phyloP scores from a whole-genome alignment of 768 basidiomycete species.

The Lenzites betulinus region DNA sequence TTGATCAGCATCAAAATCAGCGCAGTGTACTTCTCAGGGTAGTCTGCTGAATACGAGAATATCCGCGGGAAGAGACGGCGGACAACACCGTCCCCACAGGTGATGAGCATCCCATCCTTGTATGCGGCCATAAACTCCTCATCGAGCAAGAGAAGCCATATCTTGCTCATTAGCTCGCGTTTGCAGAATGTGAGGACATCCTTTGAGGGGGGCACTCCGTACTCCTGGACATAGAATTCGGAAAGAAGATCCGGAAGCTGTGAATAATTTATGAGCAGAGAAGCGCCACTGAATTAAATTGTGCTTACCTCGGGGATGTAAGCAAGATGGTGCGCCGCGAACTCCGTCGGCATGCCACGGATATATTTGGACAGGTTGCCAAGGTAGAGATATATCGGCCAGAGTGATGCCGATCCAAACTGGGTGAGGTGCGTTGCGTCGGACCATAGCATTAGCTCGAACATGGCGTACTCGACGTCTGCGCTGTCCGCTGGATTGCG shows the following conservation, averaged over 20 bases:
- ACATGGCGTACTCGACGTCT: constrained; percentile 11
- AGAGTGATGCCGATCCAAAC: constrained; percentile 32
- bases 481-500: not conserved
- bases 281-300: too few relatives aligned
- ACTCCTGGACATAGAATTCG: constrained; percentile 29
- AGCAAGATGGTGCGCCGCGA: constrained; percentile 42
- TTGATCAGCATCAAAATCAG: not conserved
- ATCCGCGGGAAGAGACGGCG: constrained; percentile 31
- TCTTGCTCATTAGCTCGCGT: constrained; percentile 35
- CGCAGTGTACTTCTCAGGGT: constrained; percentile 38
- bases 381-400: constrained; percentile 45
- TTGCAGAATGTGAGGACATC: constrained; percentile 34
- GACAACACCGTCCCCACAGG: constrained; percentile 31
- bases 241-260: constrained; percentile 39
- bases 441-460: constrained; percentile 26
- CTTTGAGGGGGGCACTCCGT: constrained; percentile 9
- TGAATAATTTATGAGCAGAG: not conserved
- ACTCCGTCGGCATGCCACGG: constrained; percentile 31
- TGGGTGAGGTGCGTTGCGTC: constrained; percentile 31
- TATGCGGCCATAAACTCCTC: constrained; percentile 32
- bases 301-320: constrained; percentile 44
- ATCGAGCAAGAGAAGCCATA: constrained; percentile 30
- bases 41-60: constrained; percentile 37
- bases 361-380: constrained; percentile 46
- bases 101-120: constrained; percentile 29